Conservation (phyloP, 345 rosid species). For the Chamaenerion angustifolium region DNA sequence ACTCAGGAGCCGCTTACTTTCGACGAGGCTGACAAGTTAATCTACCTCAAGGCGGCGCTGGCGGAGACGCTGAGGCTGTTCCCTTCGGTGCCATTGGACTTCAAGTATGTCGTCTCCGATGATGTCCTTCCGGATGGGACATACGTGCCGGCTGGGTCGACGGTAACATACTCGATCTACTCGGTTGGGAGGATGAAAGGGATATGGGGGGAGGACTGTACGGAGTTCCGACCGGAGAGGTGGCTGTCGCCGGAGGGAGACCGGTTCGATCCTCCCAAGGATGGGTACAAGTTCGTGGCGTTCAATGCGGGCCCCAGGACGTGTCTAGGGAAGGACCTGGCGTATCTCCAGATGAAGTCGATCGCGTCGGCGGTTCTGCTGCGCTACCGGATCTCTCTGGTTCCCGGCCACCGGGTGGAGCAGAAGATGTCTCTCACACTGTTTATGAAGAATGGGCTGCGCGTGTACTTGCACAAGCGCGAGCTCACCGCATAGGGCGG, state of each 20-base stretch:
- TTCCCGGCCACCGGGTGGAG: conserved; percentile 68
- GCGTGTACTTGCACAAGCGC: conserved; percentile 66
- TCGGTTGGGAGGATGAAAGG: conserved; percentile 80
- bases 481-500: conserved; percentile 8
- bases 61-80: conserved; percentile 80
- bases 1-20: conserved; percentile 52
- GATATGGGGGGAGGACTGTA: conserved; percentile 85
- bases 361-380: conserved; percentile 76
- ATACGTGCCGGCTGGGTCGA: conserved; percentile 64
- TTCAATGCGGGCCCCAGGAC: conserved; percentile 91
- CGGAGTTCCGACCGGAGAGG: conserved; percentile 68
- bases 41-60: conserved; percentile 74
- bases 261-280: conserved; percentile 55
- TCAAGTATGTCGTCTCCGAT: conserved; percentile 60
- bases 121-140: conserved; percentile 78
- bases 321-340: conserved; percentile 86
- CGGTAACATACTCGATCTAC: conserved; percentile 78
- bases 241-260: conserved; percentile 55
- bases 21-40: conserved; percentile 64
- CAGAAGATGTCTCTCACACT: conserved; percentile 92
- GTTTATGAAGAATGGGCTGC: conserved; percentile 83
- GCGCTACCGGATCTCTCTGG: conserved; percentile 54
- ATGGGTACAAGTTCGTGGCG: conserved; percentile 71
- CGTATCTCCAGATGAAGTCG: conserved; percentile 83
- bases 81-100: conserved; percentile 86